These are phyloP conservation scores for Saccharomyces hybrid DNA, from an alignment of 1,139 yeast genomes.

Conservation along the genomic window DNA sequence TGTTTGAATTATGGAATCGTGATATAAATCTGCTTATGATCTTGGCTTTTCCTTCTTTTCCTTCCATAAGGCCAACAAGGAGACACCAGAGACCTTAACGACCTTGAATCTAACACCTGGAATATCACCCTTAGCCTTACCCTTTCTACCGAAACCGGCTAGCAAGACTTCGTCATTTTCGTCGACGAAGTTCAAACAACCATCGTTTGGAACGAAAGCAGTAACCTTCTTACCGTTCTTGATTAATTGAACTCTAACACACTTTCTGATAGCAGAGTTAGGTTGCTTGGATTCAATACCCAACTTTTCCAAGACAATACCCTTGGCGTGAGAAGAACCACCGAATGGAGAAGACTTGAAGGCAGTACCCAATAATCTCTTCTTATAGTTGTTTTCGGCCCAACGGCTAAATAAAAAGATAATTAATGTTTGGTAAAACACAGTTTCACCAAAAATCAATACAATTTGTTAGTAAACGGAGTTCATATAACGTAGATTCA, in stretches of 20 bases:
- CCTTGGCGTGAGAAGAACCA: constrained; percentile 99
- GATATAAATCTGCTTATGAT: constrained; percentile 49
- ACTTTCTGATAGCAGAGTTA: constrained; percentile 99
- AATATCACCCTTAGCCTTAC: constrained; percentile 99
- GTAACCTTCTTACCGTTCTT: constrained; percentile 99
- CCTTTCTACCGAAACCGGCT: constrained; percentile 99
- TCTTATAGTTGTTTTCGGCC: constrained; percentile 97
- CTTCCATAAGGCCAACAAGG: constrained; percentile 98
- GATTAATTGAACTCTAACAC: constrained; percentile 99
- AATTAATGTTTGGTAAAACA: constrained; percentile 15
- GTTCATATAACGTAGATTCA: background rate
- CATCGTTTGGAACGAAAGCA: constrained; percentile 99
- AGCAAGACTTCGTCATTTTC: constrained; percentile 98
- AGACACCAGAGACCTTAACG: constrained; percentile 99
- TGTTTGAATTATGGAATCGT: background rate
- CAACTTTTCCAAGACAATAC: constrained; percentile 97
- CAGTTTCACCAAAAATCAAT: background rate
- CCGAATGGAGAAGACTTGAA: constrained; percentile 99
- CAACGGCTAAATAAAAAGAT: constrained; percentile 54
- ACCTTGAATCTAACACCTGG: constrained; percentile 99
- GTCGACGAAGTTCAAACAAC: constrained; percentile 99
- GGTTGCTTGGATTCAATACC: constrained; percentile 99
- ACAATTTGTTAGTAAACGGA: background rate
- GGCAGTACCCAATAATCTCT: constrained; percentile 98
- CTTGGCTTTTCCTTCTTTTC: constrained; percentile 99